Percentiles rank a stretch among this genome's conserved stretches.
Evolutionary conservation across 768 basidiomycete genomes (phyloP).

Genomic region (Naematelia aurantialba): DNA sequence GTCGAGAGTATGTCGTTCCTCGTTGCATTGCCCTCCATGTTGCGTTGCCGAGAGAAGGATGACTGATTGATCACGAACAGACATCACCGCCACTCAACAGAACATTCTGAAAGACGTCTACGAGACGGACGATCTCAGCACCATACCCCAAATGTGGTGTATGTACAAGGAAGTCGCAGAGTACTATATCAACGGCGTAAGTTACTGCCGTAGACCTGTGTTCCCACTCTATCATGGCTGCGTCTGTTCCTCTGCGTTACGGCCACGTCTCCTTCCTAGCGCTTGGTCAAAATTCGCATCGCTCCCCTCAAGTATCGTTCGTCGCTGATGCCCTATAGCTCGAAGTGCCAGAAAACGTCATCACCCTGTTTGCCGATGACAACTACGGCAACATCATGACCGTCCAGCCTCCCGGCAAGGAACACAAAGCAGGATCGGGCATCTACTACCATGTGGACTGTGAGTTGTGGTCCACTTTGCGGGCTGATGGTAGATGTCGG

Average conservation of each 20-base stretch:
- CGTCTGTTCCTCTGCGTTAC: background rate
- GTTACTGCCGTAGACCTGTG: conserved; percentile 10
- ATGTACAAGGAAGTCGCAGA: conserved; percentile 63
- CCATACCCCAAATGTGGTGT: conserved; percentile 64
- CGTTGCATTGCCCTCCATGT: background rate
- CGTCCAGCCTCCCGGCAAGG: conserved; percentile 57
- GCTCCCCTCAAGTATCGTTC: background rate
- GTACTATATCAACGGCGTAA: conserved; percentile 54
- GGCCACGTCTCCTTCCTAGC: background rate
- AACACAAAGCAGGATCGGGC: conserved; percentile 64
- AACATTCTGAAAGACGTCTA: conserved; percentile 60
- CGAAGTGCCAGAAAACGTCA: conserved; percentile 34
- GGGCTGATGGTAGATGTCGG: conserved; percentile 55
- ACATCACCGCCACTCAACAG: conserved; percentile 62
- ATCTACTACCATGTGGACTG: conserved; percentile 63
- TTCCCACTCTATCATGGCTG: no score
- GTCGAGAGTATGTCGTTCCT: background rate
- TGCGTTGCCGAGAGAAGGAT: background rate
- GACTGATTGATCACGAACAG: conserved; percentile 10
- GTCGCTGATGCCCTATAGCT: conserved; percentile 12
- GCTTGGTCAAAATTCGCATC: background rate
- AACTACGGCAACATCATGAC: conserved; percentile 73
- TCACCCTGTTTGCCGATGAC: conserved; percentile 57
- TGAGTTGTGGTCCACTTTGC: conserved; percentile 1
- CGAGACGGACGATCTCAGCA: conserved; percentile 48